These are phyloP conservation scores for Rhododendron simsii DNA, from an alignment of 148 eudicot genomes.

Conservation along the genomic window DNA sequence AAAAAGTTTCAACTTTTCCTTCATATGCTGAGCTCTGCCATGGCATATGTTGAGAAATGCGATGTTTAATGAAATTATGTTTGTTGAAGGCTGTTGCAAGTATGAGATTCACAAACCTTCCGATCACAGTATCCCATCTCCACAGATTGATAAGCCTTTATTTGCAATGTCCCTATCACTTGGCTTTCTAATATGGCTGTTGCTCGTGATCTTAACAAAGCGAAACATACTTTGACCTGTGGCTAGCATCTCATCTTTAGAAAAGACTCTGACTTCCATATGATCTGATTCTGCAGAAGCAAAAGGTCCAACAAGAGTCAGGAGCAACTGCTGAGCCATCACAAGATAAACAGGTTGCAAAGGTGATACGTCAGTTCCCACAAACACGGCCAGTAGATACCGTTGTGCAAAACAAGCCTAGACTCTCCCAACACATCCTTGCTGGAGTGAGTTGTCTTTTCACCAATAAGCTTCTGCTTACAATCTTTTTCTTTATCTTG, in stretches of 20 bases:
- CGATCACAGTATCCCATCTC: neutral
- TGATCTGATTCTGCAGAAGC: conserved; percentile 43
- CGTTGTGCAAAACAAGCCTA: conserved; percentile 36
- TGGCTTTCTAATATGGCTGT: neutral
- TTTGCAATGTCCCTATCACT: neutral
- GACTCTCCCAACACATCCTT: conserved; percentile 51
- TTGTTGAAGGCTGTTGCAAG: neutral
- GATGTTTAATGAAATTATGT: neutral
- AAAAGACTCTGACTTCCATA: neutral
- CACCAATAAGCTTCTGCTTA: neutral
- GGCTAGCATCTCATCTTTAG: neutral
- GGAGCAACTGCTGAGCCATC: conserved; percentile 28
- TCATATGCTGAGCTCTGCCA: neutral
- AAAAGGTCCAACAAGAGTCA: conserved; percentile 39
- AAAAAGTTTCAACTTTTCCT: neutral
- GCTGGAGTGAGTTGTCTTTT: conserved; percentile 33
- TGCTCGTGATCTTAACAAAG: neutral
- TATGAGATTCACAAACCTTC: neutral
- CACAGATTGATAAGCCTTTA: neutral
- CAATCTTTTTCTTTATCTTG: neutral
- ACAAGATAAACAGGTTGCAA: conserved; percentile 27
- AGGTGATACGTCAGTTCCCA: conserved; percentile 47
- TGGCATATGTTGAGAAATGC: neutral
- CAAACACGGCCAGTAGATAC: conserved; percentile 54
- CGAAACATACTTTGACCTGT: neutral